Conservation (phyloP, 768 basidiomycete genomes). For the Leccinellum albellum region DNA sequence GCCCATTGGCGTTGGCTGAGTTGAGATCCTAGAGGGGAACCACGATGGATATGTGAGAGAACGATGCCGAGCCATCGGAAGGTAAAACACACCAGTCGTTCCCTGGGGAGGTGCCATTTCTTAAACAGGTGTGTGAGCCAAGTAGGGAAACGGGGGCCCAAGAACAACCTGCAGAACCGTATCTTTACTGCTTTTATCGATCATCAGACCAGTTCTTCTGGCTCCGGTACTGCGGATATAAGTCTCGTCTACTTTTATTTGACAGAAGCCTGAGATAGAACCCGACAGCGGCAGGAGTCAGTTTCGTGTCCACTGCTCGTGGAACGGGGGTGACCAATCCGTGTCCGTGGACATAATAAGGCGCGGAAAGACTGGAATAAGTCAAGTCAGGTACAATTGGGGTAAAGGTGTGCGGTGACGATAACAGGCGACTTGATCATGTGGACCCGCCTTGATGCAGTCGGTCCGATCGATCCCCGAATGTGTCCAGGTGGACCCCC, state of each 20-base stretch:
- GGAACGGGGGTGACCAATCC: not conserved
- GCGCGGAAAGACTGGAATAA: slow-evolving; percentile 5
- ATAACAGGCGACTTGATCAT: slow-evolving; percentile 7
- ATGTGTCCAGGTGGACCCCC: not conserved
- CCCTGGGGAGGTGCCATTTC: slow-evolving; percentile 38
- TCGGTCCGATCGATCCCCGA: not conserved
- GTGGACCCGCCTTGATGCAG: not conserved
- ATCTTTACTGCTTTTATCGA: slow-evolving; percentile 12
- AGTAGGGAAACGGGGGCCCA: slow-evolving; percentile 2
- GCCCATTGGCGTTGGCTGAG: slow-evolving; percentile 45
- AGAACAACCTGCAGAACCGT: slow-evolving; percentile 1
- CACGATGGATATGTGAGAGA: not conserved
- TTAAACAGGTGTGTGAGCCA: not conserved
- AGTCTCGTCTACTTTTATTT: not conserved
- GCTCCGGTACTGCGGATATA: slow-evolving; percentile 7
- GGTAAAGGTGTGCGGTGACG: not conserved
- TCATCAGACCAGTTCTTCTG: not conserved
- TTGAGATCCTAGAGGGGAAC: slow-evolving; percentile 30
- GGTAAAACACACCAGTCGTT: slow-evolving; percentile 37
- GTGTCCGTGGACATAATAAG: not conserved
- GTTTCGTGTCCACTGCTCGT: not conserved
- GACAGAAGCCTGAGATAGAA: not conserved
- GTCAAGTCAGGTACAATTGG: not conserved
- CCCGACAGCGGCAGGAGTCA: not conserved
- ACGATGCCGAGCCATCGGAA: not conserved